A percentile compares a stretch with the other conserved stretches of the same genome.
phyloP scores from a whole-genome alignment of 768 basidiomycete genomes.

The Agrocybe pediades region DNA sequence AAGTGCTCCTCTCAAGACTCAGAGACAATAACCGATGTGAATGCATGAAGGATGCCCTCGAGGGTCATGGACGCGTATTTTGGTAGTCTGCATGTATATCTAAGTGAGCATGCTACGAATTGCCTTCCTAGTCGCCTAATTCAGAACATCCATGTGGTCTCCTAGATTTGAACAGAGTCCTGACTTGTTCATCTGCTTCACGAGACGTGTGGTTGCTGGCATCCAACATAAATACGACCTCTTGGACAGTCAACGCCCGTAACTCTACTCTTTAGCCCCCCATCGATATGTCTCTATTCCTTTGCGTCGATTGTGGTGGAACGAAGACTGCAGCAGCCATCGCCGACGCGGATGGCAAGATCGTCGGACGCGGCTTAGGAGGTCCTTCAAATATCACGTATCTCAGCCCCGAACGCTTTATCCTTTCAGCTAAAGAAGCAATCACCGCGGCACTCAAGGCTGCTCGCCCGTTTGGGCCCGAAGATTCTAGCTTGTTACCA shows the following conservation, averaged over 20 bases:
- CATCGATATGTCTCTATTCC: conserved; percentile 56
- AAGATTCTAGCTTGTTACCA: conserved; percentile 6
- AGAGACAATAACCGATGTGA: too few species aligned
- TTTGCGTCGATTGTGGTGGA: conserved; percentile 88
- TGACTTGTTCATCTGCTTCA: conserved; percentile 8
- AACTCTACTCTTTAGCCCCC: neutral
- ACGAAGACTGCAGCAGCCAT: conserved; percentile 86
- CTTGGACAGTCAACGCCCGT: too few species aligned
- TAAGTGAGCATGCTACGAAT: neutral
- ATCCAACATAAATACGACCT: conserved; percentile 9
- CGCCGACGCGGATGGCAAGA: conserved; percentile 52
- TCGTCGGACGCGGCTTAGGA: conserved; percentile 67
- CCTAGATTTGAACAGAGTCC: conserved; percentile 2
- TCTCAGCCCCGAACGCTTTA: conserved; percentile 65
- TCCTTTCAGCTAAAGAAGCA: conserved; percentile 50
- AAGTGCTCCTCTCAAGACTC: neutral
- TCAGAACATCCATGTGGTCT: conserved; percentile 8
- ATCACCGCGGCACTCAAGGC: conserved; percentile 44
- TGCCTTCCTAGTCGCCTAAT: conserved; percentile 8
- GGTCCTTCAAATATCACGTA: conserved; percentile 89
- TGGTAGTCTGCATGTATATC: too few species aligned
- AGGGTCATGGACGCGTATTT: too few species aligned
- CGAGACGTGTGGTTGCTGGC: conserved; percentile 12
- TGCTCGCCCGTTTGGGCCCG: conserved; percentile 27
- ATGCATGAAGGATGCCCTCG: neutral